These are phyloP conservation scores for Grammothele lineata DNA, from an alignment of 768 basidiomycete species.

Conservation along the genomic window DNA sequence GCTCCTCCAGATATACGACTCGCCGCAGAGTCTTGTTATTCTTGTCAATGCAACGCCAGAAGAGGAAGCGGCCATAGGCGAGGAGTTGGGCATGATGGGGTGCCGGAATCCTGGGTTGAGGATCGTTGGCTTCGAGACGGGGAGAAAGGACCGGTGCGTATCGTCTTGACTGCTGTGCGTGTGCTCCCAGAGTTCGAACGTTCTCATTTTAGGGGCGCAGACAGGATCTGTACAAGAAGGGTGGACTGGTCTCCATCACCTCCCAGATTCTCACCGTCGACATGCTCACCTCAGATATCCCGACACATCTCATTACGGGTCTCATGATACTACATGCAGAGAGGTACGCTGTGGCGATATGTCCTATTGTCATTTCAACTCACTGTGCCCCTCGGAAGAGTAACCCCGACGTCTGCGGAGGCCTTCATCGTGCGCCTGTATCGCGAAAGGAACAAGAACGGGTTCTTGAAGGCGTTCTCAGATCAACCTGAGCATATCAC, in stretches of 20 bases:
- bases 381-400: conserved; percentile 38
- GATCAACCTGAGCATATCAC: conserved; percentile 96
- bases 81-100: conserved; percentile 90
- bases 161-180: neutral
- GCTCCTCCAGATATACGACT: conserved; percentile 89
- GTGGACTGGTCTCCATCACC: conserved; percentile 88
- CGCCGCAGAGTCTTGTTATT: conserved; percentile 76
- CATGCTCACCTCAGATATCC: conserved; percentile 84
- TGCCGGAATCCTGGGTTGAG: conserved; percentile 83
- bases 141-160: conserved; percentile 72
- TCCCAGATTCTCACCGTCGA: conserved; percentile 94
- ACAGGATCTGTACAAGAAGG: conserved; percentile 80
- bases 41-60: conserved; percentile 81
- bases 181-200: neutral
- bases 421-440: conserved; percentile 92
- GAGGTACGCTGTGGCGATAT: conserved; percentile 47
- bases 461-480: conserved; percentile 95
- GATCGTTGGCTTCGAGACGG: conserved; percentile 78
- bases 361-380: neutral
- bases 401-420: conserved; percentile 79
- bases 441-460: conserved; percentile 82
- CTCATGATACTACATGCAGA: conserved; percentile 90
- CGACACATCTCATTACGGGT: conserved; percentile 82
- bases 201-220: conserved; percentile 27
- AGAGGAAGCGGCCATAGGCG: conserved; percentile 88